Evolutionary conservation across 345 rosid species (phyloP).

Genomic region (Hibiscus mutabilis): DNA sequence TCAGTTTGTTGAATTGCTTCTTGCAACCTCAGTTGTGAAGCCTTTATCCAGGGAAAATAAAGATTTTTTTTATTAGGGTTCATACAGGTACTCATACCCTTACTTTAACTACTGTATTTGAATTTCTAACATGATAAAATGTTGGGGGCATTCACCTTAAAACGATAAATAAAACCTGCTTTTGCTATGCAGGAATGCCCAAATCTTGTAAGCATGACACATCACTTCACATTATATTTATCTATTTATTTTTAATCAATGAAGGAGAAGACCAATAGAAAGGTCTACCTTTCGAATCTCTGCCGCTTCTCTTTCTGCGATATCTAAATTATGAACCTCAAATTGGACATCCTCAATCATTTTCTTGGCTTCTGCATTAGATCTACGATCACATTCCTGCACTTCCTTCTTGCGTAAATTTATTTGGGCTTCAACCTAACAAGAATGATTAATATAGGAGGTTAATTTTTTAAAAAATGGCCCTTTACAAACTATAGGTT

Average conservation of each 20-base stretch:
- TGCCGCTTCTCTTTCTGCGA: constrained; percentile 66
- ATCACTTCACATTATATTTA: neutral
- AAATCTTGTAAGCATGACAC: neutral
- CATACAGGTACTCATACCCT: neutral
- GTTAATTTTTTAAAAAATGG: constrained; percentile 12
- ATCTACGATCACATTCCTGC: constrained; percentile 34
- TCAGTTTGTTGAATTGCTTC: constrained; percentile 50
- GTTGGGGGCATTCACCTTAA: neutral
- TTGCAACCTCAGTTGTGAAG: constrained; percentile 40
- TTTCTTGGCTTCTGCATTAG: constrained; percentile 51
- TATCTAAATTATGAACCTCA: constrained; percentile 45
- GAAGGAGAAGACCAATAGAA: neutral
- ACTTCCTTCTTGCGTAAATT: constrained; percentile 48
- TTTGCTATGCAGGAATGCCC: neutral
- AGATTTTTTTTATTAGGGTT: neutral
- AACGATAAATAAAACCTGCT: neutral
- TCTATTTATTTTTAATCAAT: neutral
- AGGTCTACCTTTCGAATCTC: constrained; percentile 51
- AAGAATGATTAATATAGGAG: constrained; percentile 2
- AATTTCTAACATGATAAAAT: neutral
- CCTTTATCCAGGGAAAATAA: constrained; percentile 20
- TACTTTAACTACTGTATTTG: neutral
- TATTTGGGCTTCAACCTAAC: constrained; percentile 49
- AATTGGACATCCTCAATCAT: constrained; percentile 40
- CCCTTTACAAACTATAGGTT: neutral